Conservation (phyloP, 2,329 filamentous ascomycete species). For the Aspergillus brasiliensis region DNA sequence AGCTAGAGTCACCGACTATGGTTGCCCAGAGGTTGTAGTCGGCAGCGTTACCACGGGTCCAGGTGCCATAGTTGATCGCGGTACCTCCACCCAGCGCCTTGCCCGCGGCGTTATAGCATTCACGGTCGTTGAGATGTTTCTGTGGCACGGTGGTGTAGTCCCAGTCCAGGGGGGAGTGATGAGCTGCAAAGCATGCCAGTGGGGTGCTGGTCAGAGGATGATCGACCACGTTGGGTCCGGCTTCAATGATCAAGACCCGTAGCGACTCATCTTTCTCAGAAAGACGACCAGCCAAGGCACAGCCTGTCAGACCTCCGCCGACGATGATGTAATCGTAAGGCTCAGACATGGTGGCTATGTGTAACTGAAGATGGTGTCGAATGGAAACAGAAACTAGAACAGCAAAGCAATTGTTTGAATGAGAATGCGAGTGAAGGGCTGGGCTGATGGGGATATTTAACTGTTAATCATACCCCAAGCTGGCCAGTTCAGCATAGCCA, state of each 20-base stretch:
- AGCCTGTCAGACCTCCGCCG: conserved; percentile 34
- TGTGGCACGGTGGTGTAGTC: conserved; percentile 36
- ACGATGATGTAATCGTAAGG: conserved; percentile 27
- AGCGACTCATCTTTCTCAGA: conserved; percentile 18
- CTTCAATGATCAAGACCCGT: conserved; percentile 34
- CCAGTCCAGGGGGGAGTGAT: conserved; percentile 34
- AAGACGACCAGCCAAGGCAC: conserved; percentile 33
- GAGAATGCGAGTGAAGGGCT: no score
- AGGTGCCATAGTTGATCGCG: conserved; percentile 46
- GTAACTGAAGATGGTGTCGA: no score
- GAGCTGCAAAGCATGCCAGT: conserved; percentile 20
- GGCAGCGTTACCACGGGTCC: conserved; percentile 47
- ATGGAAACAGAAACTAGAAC: no score
- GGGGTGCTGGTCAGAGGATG: conserved; percentile 5
- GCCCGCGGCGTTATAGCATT: conserved; percentile 31
- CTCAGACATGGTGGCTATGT: background rate
- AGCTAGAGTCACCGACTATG: conserved; percentile 45
- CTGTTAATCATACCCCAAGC: no score
- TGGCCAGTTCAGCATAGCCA: no score
- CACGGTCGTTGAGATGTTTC: conserved; percentile 26
- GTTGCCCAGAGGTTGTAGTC: conserved; percentile 54
- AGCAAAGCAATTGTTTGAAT: no score
- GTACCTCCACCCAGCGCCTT: conserved; percentile 48
- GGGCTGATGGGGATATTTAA: no score
- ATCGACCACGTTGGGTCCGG: conserved; percentile 28